phyloP scores from a whole-genome alignment of 768 basidiomycete species.

The Leccinum subtestaceum region DNA sequence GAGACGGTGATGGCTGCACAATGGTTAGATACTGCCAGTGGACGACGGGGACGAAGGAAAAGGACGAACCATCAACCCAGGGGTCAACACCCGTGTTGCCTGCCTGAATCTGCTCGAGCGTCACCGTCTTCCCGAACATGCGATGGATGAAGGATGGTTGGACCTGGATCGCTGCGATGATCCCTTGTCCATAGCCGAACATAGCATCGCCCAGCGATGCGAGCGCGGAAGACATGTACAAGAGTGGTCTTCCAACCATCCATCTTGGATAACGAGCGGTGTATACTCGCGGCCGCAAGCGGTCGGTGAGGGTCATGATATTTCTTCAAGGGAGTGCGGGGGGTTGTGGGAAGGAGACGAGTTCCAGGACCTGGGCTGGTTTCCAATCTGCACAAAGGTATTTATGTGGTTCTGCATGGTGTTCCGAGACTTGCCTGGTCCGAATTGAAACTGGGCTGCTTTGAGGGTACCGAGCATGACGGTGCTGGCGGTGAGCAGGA shows the following conservation, averaged over 20 bases:
- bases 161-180: conserved; percentile 49
- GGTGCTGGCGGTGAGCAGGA: background rate
- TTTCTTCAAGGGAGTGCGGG: conserved; percentile 10
- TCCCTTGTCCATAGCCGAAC: conserved; percentile 55
- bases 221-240: conserved; percentile 50
- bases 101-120: conserved; percentile 42
- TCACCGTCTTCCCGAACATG: conserved; percentile 47
- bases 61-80: conserved; percentile 42
- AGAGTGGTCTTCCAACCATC: conserved; percentile 48
- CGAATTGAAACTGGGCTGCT: conserved; percentile 19
- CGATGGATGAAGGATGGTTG: conserved; percentile 50
- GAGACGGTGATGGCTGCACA: conserved; percentile 46
- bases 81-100: conserved; percentile 44
- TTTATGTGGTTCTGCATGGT: conserved; percentile 20
- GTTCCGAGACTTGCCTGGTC: conserved; percentile 18
- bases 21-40: background rate
- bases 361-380: background rate
- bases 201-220: conserved; percentile 57
- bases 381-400: conserved; percentile 6
- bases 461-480: background rate
- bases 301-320: conserved; percentile 25
- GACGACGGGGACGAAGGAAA: background rate
- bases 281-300: conserved; percentile 39
- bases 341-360: background rate
- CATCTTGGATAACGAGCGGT: conserved; percentile 49